Conservation (phyloP, 129 eudicot species). For the Tagetes erecta region DNA sequence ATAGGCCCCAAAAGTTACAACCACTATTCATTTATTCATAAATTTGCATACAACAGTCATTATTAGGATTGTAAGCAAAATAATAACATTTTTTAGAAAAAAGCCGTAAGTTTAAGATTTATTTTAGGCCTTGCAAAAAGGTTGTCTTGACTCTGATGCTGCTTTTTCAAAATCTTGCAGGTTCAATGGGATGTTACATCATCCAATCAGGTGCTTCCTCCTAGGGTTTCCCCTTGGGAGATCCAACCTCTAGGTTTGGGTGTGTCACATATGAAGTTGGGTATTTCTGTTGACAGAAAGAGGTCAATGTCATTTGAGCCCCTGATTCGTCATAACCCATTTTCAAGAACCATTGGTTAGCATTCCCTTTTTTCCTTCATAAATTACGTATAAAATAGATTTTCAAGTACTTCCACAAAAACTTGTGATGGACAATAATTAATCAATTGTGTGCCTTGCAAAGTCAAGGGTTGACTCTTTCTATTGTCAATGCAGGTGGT, state of each 20-base stretch:
- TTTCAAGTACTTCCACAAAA: background rate
- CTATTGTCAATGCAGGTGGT: background rate
- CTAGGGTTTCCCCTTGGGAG: conserved; percentile 14
- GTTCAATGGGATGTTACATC: conserved; percentile 16
- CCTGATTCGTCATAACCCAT: background rate
- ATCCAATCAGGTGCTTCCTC: background rate
- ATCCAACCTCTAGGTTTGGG: conserved; percentile 1
- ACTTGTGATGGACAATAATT: background rate
- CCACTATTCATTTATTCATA: too few species aligned
- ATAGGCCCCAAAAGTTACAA: too few species aligned
- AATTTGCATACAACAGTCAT: too few species aligned
- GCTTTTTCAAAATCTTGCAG: background rate
- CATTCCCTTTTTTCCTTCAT: background rate
- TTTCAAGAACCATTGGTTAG: conserved; percentile 13
- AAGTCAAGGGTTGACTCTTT: background rate
- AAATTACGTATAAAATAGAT: background rate
- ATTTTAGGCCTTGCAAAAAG: too few species aligned
- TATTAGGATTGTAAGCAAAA: too few species aligned
- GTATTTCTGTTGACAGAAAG: background rate
- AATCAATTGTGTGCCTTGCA: background rate
- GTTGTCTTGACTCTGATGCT: too few species aligned
- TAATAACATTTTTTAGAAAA: too few species aligned
- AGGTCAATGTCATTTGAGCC: conserved; percentile 9
- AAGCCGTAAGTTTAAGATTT: too few species aligned
- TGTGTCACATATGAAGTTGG: background rate